phyloP scores from a whole-genome alignment of 2,329 filamentous ascomycete genomes.

The Balansia obtecta region DNA sequence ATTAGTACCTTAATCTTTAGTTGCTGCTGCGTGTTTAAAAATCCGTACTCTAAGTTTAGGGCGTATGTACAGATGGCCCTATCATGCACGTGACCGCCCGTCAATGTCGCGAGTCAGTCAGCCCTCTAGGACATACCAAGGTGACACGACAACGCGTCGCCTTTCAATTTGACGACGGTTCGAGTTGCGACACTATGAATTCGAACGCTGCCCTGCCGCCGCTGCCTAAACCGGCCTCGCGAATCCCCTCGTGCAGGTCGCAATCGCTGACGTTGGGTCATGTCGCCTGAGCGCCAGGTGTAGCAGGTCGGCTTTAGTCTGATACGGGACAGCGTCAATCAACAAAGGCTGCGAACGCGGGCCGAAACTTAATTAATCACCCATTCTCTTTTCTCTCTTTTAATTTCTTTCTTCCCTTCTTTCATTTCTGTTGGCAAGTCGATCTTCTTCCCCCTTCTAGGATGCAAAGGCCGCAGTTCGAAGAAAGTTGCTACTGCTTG shows the following conservation, averaged over 20 bases:
- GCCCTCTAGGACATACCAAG: background rate
- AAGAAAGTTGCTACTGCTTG: too few species aligned
- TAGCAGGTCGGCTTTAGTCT: background rate
- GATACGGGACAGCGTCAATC: background rate
- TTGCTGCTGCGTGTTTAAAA: too few species aligned
- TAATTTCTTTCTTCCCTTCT: too few species aligned
- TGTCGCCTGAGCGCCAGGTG: background rate
- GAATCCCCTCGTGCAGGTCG: background rate
- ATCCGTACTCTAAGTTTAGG: too few species aligned
- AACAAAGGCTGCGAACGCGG: background rate
- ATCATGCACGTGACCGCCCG: constrained; percentile 20
- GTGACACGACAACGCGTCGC: constrained; percentile 1
- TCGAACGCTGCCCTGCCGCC: background rate
- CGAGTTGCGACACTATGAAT: constrained; percentile 5
- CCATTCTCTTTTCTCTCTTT: background rate
- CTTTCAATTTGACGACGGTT: background rate
- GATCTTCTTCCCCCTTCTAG: background rate
- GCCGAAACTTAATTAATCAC: background rate
- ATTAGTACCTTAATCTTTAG: too few species aligned
- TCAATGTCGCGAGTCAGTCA: constrained; percentile 14
- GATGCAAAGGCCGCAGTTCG: too few species aligned
- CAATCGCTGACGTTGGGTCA: background rate
- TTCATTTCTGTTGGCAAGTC: background rate
- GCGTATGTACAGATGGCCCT: background rate
- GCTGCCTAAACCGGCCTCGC: background rate